A percentile compares a stretch with the other conserved stretches of the same genome.
Evolutionary conservation across 164 flowering plant species (phyloP).

Genomic region (Annona squamosa): DNA sequence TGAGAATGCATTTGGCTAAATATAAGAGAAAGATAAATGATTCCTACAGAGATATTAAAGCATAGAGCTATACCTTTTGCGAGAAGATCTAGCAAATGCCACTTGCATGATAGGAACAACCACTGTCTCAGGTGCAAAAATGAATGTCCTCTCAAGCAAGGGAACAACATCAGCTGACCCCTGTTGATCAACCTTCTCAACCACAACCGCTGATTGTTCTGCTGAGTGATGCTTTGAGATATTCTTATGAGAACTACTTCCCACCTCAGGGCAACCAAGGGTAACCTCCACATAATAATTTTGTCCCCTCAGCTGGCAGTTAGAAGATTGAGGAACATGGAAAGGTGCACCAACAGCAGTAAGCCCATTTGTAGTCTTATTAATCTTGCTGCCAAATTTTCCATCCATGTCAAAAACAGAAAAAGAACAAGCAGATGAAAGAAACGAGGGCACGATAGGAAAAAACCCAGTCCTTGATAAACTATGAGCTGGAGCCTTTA

Average conservation of each 20-base stretch:
- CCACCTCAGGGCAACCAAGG: constrained; percentile 45
- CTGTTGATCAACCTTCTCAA: constrained; percentile 26
- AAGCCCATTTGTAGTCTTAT: constrained; percentile 43
- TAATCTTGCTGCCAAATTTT: constrained; percentile 48
- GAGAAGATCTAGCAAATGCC: constrained; percentile 62
- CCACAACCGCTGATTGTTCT: constrained; percentile 29
- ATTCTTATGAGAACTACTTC: constrained; percentile 23
- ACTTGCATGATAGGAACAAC: constrained; percentile 77
- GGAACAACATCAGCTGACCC: constrained; percentile 32
- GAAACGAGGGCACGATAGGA: background rate
- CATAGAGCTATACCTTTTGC: constrained; percentile 44
- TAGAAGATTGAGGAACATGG: constrained; percentile 43
- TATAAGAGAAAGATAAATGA: no score
- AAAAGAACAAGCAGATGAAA: background rate
- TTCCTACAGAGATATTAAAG: background rate
- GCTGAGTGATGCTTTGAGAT: constrained; percentile 28
- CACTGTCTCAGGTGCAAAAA: constrained; percentile 88
- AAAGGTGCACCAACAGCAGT: constrained; percentile 44
- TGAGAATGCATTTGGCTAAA: no score
- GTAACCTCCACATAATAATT: constrained; percentile 78
- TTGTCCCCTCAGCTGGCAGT: constrained; percentile 60
- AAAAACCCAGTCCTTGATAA: no score
- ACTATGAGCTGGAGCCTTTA: background rate
- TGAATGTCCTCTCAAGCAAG: constrained; percentile 53
- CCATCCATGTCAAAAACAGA: background rate